phyloP scores from a whole-genome alignment of 139 green algal species.

The Volvox africanus region DNA sequence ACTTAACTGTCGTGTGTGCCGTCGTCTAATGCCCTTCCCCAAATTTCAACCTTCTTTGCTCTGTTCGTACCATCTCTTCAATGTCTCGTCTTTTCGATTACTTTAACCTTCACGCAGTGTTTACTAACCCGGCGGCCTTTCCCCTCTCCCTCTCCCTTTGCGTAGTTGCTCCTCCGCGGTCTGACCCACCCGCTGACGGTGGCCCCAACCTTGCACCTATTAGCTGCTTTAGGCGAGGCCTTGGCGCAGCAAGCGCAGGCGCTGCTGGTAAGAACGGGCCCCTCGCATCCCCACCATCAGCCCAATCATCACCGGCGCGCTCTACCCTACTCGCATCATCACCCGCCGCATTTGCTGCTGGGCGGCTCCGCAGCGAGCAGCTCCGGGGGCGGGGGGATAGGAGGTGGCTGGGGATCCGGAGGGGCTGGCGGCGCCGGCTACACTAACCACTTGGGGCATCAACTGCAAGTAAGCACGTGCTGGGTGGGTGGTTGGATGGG shows the following conservation, averaged over 20 bases:
- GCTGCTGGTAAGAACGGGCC: conserved; percentile 11
- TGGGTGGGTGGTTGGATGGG: neutral
- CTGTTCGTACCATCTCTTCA: no score
- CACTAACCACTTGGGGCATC: neutral
- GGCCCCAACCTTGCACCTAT: conserved; percentile 66
- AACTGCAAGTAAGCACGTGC: neutral
- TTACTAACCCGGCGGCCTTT: neutral
- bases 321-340: neutral
- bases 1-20: no score
- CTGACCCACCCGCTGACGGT: conserved; percentile 78
- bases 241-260: conserved; percentile 41
- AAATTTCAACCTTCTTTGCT: no score
- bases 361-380: conserved; percentile 3
- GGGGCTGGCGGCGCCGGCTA: neutral
- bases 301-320: neutral
- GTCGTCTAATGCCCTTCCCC: no score
- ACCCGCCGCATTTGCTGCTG: neutral
- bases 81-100: no score
- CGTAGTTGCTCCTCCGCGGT: conserved; percentile 88
- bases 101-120: no score
- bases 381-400: neutral
- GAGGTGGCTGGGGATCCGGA: neutral
- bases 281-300: neutral
- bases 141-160: neutral
- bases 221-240: conserved; percentile 56